Evolutionary conservation across 805 yeast species (phyloP), one percentile per base, ranked within the genome.

Genomic region (Blastobotrys mokoenaii): DNA sequence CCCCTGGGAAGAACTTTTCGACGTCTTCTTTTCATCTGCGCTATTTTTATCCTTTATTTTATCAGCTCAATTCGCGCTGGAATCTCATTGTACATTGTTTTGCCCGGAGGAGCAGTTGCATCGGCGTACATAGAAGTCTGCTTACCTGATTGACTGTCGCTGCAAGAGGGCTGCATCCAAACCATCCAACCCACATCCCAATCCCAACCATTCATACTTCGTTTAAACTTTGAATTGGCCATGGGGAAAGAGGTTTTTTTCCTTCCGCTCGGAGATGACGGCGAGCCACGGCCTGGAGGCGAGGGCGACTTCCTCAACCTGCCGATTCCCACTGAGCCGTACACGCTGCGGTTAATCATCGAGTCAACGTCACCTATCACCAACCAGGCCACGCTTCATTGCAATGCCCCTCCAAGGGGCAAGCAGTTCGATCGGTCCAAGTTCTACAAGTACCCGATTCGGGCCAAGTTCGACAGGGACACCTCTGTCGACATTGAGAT

Each of bases 311-410:
- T 67, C 41, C 55, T 68, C 32, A 48, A 54, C n/a, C 58, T 68
- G 43, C 72, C 73, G 16, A 58, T 62, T 30, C 72, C 72, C 11
- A 36, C 51, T 29, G 63, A 64, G 47, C 59, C 66, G 12, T 68
- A 68, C 51, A 54, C 50, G 10, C 67, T 90, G 42, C 70, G 79
- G 38, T 68, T 90, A 48, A 73, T 74, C 45, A 66, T 90, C 47
- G 77, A 81, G 32, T 93, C 96, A 1, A 85, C 95, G 9, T 74
- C 90, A 5, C 73, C 76, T 12, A 76, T 87, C 12, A 70, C 85
- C 8, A 76, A 84, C 55, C 77, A 79, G 29, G 96, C 93, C 4
- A 66, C 70, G 6, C 69, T 90, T 29, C 76, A 81, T 77, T 78
- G 85, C 40, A 89, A 89, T 63, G 74, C 79, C 11, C 94, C 95